Evolutionary conservation across 148 eudicot species (phyloP), one percentile per base, ranked within the genome.

Genomic region (Pharnaceum exiguum): DNA sequence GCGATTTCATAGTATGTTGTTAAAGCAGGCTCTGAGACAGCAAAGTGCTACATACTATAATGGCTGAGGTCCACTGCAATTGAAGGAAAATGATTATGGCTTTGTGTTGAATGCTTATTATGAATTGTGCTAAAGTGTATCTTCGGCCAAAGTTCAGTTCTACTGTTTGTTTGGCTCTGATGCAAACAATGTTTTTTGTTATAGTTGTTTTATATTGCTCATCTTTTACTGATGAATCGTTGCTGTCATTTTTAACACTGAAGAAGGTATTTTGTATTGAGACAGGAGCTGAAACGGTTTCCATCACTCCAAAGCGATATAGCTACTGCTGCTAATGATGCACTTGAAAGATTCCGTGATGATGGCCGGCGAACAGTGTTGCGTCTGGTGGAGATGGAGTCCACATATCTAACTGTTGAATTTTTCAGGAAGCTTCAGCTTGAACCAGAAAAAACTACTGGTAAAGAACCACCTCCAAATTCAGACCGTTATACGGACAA

Each of bases 361-460:
- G 99, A 94, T 65, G 80, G 95, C 77, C 86, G 99, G 32, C 86
- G 65, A 64, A 83, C 99, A 37, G 93, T 89, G 71, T 16, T 65
- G 65, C 78, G 99, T 70, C 70, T 94, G 57, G 99, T 94, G 62
- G 99, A 94, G 75, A 86, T 86, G 99, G 99, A 94, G 73, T 94
- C 99, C 31, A 69, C 85, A 42, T 94, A 94, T 66, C 72, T 94
- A 61, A 94, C 99, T 5, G 99, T 89, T 15, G 99, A 94, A 17
- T 94, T 89, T 65, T 94, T 94, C 69, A 69, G 99, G 38, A 94
- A 94, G 69, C 81, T 94, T 67, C 90, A 86, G 38, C 64, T 73
- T 44, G 99, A 94, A 60, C 83, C 89, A 24, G 99, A 93, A 58
- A 89, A 83, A 71, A 69, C 39, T 31, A 25, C 64, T 15, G 75